A percentile compares a stretch with the other conserved stretches of the same genome.
Evolutionary conservation across 106 monocot genomes (phyloP).

Genomic region (Phalaenopsis aphrodite): DNA sequence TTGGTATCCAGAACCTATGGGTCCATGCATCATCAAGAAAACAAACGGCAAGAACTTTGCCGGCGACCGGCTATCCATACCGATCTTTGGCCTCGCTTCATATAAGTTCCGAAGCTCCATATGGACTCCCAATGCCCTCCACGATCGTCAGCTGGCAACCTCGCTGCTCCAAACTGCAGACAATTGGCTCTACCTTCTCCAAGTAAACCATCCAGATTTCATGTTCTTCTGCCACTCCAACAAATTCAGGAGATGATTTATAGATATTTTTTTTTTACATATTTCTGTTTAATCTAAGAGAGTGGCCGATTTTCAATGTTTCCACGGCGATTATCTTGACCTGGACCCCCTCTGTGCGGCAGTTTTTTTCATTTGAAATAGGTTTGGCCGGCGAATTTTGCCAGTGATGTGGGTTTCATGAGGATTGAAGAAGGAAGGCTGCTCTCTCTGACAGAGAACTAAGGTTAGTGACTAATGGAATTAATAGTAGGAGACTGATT

Average conservation of each 20-base stretch:
- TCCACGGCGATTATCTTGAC: no score
- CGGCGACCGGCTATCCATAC: conserved; percentile 31
- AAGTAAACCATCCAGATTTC: conserved; percentile 50
- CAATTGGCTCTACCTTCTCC: conserved; percentile 28
- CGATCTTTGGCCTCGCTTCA: conserved; percentile 68
- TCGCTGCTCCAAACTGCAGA: conserved; percentile 36
- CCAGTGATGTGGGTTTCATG: no score
- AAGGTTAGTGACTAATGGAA: not conserved
- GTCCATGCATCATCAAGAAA: conserved; percentile 6
- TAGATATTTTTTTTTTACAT: not conserved
- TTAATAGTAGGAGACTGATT: not conserved
- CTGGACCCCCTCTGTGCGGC: not conserved
- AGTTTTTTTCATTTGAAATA: not conserved
- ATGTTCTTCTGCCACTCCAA: conserved; percentile 30
- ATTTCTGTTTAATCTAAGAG: not conserved
- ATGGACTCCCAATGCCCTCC: conserved; percentile 43
- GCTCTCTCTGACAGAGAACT: not conserved
- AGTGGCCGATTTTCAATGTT: not conserved
- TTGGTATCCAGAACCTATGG: conserved; percentile 5
- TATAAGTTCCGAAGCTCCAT: conserved; percentile 65
- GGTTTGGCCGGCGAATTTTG: no score
- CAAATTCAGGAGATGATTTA: not conserved
- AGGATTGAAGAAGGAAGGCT: no score
- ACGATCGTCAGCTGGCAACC: conserved; percentile 37
- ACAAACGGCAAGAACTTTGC: not conserved